phyloP scores from a whole-genome alignment of 2,329 filamentous ascomycete species.

The Ophiostoma sp. region DNA sequence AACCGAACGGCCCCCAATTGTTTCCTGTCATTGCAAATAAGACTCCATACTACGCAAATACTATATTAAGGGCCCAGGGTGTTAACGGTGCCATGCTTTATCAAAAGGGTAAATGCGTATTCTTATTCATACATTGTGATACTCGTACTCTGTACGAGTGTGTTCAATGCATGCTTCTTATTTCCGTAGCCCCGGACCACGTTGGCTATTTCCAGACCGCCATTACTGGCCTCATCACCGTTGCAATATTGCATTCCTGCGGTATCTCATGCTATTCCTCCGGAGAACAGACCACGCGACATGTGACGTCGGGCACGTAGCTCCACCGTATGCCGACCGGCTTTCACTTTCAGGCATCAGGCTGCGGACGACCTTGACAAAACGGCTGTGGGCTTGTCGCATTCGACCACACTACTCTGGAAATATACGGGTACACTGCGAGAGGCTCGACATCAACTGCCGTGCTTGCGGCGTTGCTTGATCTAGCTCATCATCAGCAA shows the following conservation, averaged over 20 bases:
- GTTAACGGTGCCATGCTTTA: too few species aligned
- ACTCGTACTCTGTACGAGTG: too few species aligned
- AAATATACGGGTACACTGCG: too few species aligned
- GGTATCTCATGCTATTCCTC: not conserved
- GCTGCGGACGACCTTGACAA: too few species aligned
- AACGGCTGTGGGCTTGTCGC: too few species aligned
- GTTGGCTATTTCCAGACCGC: not conserved
- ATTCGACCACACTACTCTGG: too few species aligned
- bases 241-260: not conserved
- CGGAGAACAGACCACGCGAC: not conserved
- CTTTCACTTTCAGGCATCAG: too few species aligned
- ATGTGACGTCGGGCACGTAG: not conserved
- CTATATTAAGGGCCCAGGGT: not conserved
- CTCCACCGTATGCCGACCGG: not conserved
- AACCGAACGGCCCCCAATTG: conserved; percentile 4
- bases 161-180: not conserved
- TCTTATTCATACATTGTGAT: too few species aligned
- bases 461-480: not conserved
- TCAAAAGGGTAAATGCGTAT: too few species aligned
- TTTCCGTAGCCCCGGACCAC: not conserved
- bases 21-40: not conserved
- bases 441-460: not conserved
- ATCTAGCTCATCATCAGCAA: not conserved
- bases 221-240: conserved; percentile 3
- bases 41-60: not conserved